A percentile compares a stretch with the other conserved stretches of the same genome.
phyloP scores from a whole-genome alignment of 2,329 filamentous ascomycete genomes.

The Helicocarpus griseus region DNA sequence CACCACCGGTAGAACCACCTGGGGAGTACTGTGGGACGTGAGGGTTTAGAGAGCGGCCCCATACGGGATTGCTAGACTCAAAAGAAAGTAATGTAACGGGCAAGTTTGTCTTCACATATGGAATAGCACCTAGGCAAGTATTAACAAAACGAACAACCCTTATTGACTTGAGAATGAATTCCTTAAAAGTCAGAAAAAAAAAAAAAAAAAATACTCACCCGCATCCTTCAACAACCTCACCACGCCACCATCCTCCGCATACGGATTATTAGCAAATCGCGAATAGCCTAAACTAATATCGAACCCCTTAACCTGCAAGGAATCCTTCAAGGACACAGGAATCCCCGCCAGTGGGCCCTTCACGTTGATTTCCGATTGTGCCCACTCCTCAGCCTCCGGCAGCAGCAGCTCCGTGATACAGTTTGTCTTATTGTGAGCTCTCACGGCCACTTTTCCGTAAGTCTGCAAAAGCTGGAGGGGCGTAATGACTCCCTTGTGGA shows the following conservation, averaged over 20 bases:
- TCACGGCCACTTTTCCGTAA: conserved; percentile 78
- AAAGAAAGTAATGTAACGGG: conserved; percentile 81
- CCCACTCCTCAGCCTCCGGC: conserved; percentile 65
- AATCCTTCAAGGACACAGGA: conserved; percentile 72
- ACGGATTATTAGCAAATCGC: conserved; percentile 57
- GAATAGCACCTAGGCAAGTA: conserved; percentile 55
- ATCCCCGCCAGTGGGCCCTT: conserved; percentile 78
- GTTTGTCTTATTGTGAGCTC: conserved; percentile 78
- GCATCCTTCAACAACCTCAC: conserved; percentile 74
- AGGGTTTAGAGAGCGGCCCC: conserved; percentile 74
- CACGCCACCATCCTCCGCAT: conserved; percentile 58
- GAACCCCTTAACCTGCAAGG: conserved; percentile 70
- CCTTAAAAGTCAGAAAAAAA: neutral
- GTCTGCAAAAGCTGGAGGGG: conserved; percentile 68
- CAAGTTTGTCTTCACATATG: conserved; percentile 86
- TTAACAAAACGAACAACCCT: neutral
- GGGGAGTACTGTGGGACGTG: conserved; percentile 78
- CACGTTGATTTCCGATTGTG: conserved; percentile 53
- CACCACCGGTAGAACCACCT: too few species aligned
- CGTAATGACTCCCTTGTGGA: conserved; percentile 57
- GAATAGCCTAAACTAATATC: conserved; percentile 78
- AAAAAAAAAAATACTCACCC: conserved; percentile 28
- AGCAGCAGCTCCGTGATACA: conserved; percentile 83
- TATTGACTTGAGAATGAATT: conserved; percentile 5
- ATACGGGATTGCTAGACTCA: conserved; percentile 69